phyloP scores from a whole-genome alignment of 305 asterid genomes.

The Fraxinus xanthoxyloides region DNA sequence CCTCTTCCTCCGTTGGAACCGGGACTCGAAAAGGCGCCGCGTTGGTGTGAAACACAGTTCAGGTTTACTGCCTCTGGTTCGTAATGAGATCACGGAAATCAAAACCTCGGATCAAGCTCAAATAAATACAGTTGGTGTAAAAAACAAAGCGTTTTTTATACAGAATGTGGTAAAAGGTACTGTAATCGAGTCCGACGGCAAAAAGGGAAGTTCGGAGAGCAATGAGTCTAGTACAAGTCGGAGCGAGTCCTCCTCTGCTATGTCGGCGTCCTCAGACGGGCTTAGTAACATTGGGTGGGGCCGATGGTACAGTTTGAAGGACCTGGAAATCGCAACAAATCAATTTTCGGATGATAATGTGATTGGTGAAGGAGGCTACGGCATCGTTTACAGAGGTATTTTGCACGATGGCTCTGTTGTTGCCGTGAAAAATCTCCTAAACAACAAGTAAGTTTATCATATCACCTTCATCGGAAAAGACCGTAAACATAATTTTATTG shows the following conservation, averaged over 20 bases:
- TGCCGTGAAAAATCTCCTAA: conserved; percentile 70
- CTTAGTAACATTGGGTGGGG: conserved; percentile 61
- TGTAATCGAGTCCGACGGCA: conserved; percentile 33
- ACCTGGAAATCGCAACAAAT: conserved; percentile 57
- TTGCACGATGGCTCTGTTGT: conserved; percentile 54
- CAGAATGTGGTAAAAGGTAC: conserved; percentile 21
- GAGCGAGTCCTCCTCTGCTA: conserved; percentile 56
- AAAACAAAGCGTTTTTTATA: conserved; percentile 27
- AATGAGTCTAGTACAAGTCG: conserved; percentile 55
- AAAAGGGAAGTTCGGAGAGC: conserved; percentile 53
- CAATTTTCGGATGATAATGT: conserved; percentile 53
- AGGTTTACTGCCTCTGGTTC: conserved; percentile 49
- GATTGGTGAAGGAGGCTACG: conserved; percentile 77
- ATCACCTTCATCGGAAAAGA: neutral
- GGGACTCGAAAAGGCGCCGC: conserved; percentile 34
- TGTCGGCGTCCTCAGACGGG: conserved; percentile 45
- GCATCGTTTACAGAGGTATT: conserved; percentile 62
- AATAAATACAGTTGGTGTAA: conserved; percentile 23
- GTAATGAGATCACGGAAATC: conserved; percentile 27
- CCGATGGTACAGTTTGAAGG: conserved; percentile 55
- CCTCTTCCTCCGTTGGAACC: conserved; percentile 31
- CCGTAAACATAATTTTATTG: neutral
- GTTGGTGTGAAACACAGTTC: conserved; percentile 30
- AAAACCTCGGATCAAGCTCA: conserved; percentile 30
- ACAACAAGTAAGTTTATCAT: conserved; percentile 54